Evolutionary conservation across 768 basidiomycete species (phyloP).

Genomic region (Pleurotus giganteus): DNA sequence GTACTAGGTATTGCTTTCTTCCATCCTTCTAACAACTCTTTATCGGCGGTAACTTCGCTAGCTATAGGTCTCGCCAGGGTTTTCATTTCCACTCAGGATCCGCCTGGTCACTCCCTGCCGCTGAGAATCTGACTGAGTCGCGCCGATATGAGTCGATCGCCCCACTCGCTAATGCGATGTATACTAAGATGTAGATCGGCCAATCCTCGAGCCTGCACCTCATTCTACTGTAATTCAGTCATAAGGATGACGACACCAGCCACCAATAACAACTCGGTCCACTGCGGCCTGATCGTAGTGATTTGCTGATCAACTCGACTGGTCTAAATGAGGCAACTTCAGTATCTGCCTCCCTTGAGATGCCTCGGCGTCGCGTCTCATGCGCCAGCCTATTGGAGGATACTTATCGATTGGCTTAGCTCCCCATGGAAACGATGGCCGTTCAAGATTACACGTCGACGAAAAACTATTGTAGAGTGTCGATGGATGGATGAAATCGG

Average conservation of each 20-base stretch:
- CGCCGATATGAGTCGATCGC: background rate
- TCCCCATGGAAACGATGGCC: background rate
- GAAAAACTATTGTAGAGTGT: background rate
- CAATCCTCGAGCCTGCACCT: background rate
- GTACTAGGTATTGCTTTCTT: too few relatives aligned
- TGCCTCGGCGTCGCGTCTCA: background rate
- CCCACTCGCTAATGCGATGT: background rate
- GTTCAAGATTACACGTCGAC: background rate
- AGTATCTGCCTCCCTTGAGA: background rate
- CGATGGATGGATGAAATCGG: background rate
- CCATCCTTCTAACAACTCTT: too few relatives aligned
- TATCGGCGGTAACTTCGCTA: too few relatives aligned
- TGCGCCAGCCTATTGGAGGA: constrained; percentile 9
- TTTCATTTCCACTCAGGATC: background rate
- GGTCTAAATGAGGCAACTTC: background rate
- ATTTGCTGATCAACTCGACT: background rate
- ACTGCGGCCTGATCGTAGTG: too few relatives aligned
- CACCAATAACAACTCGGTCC: too few relatives aligned
- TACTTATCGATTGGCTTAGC: background rate
- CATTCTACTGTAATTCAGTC: background rate
- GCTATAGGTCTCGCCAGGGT: background rate
- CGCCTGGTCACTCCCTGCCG: background rate
- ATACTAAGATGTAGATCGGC: background rate
- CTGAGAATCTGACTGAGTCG: background rate
- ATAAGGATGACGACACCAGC: too few relatives aligned